Conservation (phyloP, 2,329 filamentous ascomycete genomes). For the Venturia aucupariae region DNA sequence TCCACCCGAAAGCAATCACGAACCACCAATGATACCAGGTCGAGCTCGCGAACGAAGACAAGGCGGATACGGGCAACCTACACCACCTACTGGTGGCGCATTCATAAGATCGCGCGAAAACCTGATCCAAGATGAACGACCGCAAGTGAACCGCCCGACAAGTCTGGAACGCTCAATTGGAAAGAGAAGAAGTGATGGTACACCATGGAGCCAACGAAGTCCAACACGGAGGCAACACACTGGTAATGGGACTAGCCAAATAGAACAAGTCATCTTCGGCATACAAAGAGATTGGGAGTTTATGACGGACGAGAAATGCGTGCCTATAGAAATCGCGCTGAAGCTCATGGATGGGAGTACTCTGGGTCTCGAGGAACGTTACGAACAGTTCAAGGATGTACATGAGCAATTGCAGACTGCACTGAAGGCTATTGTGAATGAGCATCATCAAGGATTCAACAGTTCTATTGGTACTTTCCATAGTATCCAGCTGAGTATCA, state of each 20-base stretch:
- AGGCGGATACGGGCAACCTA: constrained; percentile 5
- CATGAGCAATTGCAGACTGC: constrained; percentile 86
- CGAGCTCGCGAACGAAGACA: constrained; percentile 12
- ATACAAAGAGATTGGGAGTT: constrained; percentile 87
- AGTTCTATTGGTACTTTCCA: constrained; percentile 98
- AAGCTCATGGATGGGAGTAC: constrained; percentile 92
- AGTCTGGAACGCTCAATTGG: constrained; percentile 35
- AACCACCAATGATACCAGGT: neutral
- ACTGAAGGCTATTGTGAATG: constrained; percentile 90
- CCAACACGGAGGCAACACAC: constrained; percentile 5
- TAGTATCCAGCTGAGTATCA: constrained; percentile 92
- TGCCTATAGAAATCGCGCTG: constrained; percentile 89
- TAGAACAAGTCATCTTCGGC: constrained; percentile 59
- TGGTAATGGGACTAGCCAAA: constrained; percentile 22
- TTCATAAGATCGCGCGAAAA: neutral
- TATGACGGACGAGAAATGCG: constrained; percentile 79
- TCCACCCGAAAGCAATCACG: neutral
- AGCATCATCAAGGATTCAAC: constrained; percentile 98
- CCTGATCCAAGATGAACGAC: constrained; percentile 19
- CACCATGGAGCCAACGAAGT: constrained; percentile 23
- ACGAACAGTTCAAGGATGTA: constrained; percentile 72
- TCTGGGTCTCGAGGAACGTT: constrained; percentile 81
- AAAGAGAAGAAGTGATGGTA: constrained; percentile 33
- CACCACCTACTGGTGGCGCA: neutral
- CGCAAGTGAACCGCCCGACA: constrained; percentile 26